Base-by-base conservation (phyloP, 2,329 filamentous ascomycete genomes). In the Fusarium nygamai region DNA sequence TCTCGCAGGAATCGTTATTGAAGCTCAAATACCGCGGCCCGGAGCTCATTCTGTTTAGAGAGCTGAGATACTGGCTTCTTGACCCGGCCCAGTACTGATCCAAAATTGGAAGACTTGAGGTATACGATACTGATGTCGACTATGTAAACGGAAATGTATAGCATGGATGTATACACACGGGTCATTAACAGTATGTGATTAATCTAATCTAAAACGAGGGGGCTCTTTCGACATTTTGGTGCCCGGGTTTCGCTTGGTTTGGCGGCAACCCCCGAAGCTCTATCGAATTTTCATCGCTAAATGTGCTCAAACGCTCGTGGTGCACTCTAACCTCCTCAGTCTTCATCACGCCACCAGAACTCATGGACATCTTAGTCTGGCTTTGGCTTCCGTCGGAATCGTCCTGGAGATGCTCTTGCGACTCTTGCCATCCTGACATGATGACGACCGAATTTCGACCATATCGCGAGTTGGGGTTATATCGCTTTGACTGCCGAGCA, bases 391-490 rank as follows among this genome's bases (percentile, higher is more conserved):
- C 70, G 12, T 77, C 74, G 1, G 65, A 39, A 13, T 80, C 75
- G 20, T 80, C 75, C 34, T 79, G 78, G 2, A 82, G 71, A 7
- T 76, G 79, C 61, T 82, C 81, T 59, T 82, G 78, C 0, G 81
- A 82, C 27, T 81, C 80, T 29, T 81, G 75, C 79, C 79, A 81
- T 2, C 76, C 78, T 9, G 81, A 82, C 80, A 81, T 81, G 46
- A 81, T 80, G 19, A 81, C 69, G 5, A 80, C 76, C 0, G 80
- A 80, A 34, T 79, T 82, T 13, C 77, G 76, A 11, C 81, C 78
- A 31, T 81, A 80, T 41, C 73, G 76, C 6, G 73, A 73, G 44
- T 71, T 58, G 6, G 63, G 64, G 6, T 39, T 72, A 19, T 72
- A 77, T 44, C 73, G 69, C 16, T 68, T 79, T 8, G 75, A 75